These are phyloP conservation scores for Mortierella sp. DNA, from an alignment of 371 early-diverging fungal genomes.

Conservation along the genomic window DNA sequence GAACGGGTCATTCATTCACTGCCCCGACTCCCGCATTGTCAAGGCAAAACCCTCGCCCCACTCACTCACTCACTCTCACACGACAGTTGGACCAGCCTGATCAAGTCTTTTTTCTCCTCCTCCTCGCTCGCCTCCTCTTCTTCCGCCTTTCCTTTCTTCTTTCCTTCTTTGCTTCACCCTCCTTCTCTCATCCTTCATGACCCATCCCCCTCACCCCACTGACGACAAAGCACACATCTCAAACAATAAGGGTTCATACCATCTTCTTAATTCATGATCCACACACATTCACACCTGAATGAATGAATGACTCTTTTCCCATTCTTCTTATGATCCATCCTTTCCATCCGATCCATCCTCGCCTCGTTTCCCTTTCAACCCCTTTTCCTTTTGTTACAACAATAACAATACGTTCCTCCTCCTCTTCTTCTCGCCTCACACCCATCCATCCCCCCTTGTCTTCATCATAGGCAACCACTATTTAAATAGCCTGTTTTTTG, in stretches of 20 bases:
- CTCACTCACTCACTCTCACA: background rate
- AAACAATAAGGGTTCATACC: background rate
- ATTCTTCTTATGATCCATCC: background rate
- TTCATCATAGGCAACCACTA: background rate
- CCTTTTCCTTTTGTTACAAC: background rate
- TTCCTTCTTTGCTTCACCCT: background rate
- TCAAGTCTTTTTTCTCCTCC: background rate
- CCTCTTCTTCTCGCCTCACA: background rate
- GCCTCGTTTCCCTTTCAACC: background rate
- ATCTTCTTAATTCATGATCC: background rate
- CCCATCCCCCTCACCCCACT: background rate
- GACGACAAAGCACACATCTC: background rate
- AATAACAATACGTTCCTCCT: background rate
- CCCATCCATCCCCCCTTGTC: background rate
- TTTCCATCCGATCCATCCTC: background rate
- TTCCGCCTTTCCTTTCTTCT: background rate
- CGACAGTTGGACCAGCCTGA: background rate
- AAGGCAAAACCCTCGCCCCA: background rate
- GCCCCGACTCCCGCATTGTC: background rate
- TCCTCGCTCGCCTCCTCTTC: background rate
- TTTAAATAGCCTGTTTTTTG: background rate
- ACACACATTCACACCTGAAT: background rate
- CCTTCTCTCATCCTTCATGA: background rate
- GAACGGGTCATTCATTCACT: background rate
- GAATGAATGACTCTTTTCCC: background rate